Evolutionary conservation across 192 early-diverging fungal genomes (phyloP).

Genomic region (Coemansia sp.): DNA sequence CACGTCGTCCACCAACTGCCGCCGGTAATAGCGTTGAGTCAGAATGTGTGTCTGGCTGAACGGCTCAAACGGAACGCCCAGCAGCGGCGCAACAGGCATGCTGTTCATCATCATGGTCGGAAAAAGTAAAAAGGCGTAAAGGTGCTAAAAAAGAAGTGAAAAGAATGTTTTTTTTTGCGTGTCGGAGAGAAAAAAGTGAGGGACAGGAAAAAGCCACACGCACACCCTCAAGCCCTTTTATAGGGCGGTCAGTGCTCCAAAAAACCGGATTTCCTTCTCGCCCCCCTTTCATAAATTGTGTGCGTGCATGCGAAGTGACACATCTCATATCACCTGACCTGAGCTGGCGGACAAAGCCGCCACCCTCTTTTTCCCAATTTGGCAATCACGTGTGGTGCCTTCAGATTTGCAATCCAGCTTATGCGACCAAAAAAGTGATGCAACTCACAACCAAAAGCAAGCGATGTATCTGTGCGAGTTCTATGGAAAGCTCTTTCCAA

Average conservation of each 20-base stretch:
- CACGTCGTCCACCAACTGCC: slow-evolving; percentile 41
- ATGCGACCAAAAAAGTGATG: neutral
- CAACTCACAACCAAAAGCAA: no score
- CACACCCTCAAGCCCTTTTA: no score
- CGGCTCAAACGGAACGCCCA: slow-evolving; percentile 41
- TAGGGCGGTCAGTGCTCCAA: no score
- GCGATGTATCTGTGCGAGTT: no score
- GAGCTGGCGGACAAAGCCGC: neutral
- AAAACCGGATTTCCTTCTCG: no score
- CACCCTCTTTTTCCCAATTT: no score
- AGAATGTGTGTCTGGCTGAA: slow-evolving; percentile 24
- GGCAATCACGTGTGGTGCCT: no score
- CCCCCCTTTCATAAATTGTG: neutral
- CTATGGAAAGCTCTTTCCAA: no score
- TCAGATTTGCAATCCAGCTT: neutral
- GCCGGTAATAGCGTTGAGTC: slow-evolving; percentile 33
- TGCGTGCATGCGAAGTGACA: neutral
- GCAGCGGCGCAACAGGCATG: slow-evolving; percentile 15
- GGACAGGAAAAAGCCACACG: no score
- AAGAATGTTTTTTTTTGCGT: neutral
- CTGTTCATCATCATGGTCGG: slow-evolving; percentile 42
- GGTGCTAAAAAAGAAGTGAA: neutral
- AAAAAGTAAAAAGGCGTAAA: neutral
- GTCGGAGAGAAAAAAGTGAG: no score
- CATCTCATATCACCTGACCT: neutral